A percentile compares a stretch with the other conserved stretches of the same genome.
Evolutionary conservation across 2,329 filamentous ascomycete species (phyloP).

Genomic region (Monilinia polystroma): DNA sequence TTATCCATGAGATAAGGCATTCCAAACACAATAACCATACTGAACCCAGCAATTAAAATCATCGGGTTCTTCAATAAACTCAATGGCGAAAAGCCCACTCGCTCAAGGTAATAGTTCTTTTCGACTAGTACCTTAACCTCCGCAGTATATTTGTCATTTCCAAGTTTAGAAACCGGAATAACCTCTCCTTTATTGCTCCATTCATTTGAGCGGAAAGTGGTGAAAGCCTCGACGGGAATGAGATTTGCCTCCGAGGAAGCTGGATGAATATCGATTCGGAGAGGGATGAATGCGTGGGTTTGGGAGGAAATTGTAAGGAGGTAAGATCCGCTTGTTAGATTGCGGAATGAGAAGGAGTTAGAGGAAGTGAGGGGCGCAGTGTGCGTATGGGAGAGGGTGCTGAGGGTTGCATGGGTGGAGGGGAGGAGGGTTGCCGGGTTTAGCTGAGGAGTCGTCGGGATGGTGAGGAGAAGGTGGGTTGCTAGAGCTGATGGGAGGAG

Average conservation of each 20-base stretch:
- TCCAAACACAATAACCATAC: constrained; percentile 79
- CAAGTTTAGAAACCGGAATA: constrained; percentile 42
- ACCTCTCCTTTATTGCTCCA: constrained; percentile 82
- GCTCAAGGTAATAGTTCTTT: constrained; percentile 76
- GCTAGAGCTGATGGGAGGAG: constrained; percentile 42
- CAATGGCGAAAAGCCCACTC: constrained; percentile 73
- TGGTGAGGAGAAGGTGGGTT: constrained; percentile 36
- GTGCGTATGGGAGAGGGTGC: constrained; percentile 50
- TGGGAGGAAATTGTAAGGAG: constrained; percentile 76
- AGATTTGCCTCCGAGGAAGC: constrained; percentile 37
- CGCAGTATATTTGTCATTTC: constrained; percentile 15
- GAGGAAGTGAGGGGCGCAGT: constrained; percentile 63
- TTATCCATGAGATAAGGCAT: constrained; percentile 96
- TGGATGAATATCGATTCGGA: constrained; percentile 70
- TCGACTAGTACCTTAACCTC: constrained; percentile 29
- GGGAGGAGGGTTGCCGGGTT: constrained; percentile 48
- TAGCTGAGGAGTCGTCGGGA: constrained; percentile 34
- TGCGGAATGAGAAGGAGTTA: constrained; percentile 74
- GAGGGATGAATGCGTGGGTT: constrained; percentile 72
- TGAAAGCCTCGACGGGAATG: constrained; percentile 62
- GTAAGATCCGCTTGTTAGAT: constrained; percentile 72
- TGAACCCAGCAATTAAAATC: constrained; percentile 87
- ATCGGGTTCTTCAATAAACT: constrained; percentile 90
- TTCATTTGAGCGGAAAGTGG: constrained; percentile 84
- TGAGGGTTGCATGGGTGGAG: constrained; percentile 66